A percentile compares a stretch with the other conserved stretches of the same genome.
Evolutionary conservation across 352 stramenopile genomes (phyloP).

Genomic region (Elongisporangium prolatum): DNA sequence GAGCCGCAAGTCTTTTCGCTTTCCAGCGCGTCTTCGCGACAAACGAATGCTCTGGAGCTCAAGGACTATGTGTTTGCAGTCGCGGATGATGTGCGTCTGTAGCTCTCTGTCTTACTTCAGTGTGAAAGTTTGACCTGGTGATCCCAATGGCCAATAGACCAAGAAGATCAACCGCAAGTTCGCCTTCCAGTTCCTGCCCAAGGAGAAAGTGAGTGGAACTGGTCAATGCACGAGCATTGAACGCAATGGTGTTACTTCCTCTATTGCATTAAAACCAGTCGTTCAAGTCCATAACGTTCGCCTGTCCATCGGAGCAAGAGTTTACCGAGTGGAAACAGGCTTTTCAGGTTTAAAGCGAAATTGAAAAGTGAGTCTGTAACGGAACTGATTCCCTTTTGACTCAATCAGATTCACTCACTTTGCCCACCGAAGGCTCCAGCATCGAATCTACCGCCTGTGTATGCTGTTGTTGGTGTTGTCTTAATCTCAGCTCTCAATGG

Average conservation of each 20-base stretch:
- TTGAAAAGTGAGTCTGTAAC: neutral
- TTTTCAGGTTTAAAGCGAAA: constrained; percentile 33
- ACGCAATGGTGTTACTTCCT: neutral
- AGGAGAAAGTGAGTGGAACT: constrained; percentile 35
- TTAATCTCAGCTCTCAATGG: neutral
- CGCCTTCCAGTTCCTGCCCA: constrained; percentile 51
- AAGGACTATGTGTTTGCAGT: constrained; percentile 39
- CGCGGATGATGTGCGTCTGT: constrained; percentile 29
- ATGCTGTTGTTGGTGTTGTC: neutral
- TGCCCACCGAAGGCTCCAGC: neutral
- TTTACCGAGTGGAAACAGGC: constrained; percentile 51
- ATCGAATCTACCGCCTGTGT: constrained; percentile 13
- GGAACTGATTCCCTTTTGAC: neutral
- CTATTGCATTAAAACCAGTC: constrained; percentile 11
- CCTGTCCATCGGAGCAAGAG: constrained; percentile 49
- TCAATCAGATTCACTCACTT: neutral
- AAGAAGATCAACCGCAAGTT: constrained; percentile 61
- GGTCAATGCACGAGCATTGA: neutral
- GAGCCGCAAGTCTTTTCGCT: constrained; percentile 56
- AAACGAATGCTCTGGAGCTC: constrained; percentile 43
- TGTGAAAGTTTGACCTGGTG: too few relatives aligned
- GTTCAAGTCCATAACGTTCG: constrained; percentile 52
- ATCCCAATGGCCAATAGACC: neutral
- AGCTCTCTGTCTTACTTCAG: neutral
- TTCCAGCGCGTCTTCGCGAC: constrained; percentile 26